Percentiles rank a stretch among this genome's conserved stretches.
These are phyloP conservation scores for Pholiota microspora DNA, from an alignment of 768 basidiomycete genomes.

Conservation along the genomic window DNA sequence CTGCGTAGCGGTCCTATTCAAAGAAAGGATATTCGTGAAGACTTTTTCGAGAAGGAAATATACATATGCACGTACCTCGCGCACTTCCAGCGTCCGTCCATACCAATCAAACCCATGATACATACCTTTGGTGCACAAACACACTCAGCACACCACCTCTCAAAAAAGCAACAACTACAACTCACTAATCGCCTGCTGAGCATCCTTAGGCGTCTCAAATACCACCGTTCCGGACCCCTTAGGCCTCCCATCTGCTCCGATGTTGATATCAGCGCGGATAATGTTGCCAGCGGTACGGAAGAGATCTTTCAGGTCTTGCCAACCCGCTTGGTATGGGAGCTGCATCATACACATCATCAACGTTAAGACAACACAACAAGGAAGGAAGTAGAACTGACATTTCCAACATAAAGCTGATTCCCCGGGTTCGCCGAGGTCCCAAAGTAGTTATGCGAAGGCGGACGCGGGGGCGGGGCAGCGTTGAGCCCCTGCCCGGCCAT, in stretches of 20 bases:
- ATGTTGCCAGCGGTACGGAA: constrained; percentile 96
- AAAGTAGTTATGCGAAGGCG: constrained; percentile 77
- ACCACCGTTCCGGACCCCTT: constrained; percentile 98
- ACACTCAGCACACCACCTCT: too few species aligned
- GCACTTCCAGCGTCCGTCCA: constrained; percentile 91
- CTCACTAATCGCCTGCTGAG: constrained; percentile 87
- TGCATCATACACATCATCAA: constrained; percentile 31
- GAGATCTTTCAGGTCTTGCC: constrained; percentile 97
- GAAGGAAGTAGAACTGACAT: constrained; percentile 47
- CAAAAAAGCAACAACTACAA: too few species aligned
- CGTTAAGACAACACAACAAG: neutral
- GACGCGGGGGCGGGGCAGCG: constrained; percentile 79
- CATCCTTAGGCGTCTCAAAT: constrained; percentile 89
- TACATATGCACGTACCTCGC: constrained; percentile 89
- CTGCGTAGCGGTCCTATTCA: constrained; percentile 85
- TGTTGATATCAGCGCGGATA: constrained; percentile 93
- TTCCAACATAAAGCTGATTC: constrained; percentile 91
- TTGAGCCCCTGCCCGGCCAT: constrained; percentile 89
- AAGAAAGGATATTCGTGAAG: neutral
- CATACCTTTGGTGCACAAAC: too few species aligned
- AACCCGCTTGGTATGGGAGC: constrained; percentile 96
- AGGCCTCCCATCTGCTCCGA: constrained; percentile 88
- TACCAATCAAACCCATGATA: constrained; percentile 99
- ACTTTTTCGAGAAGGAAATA: too few species aligned
- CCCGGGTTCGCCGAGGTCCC: constrained; percentile 66